These are phyloP conservation scores for Monosiga brevicollis DNA, from an alignment of 78 protist species.

Conservation along the genomic window DNA sequence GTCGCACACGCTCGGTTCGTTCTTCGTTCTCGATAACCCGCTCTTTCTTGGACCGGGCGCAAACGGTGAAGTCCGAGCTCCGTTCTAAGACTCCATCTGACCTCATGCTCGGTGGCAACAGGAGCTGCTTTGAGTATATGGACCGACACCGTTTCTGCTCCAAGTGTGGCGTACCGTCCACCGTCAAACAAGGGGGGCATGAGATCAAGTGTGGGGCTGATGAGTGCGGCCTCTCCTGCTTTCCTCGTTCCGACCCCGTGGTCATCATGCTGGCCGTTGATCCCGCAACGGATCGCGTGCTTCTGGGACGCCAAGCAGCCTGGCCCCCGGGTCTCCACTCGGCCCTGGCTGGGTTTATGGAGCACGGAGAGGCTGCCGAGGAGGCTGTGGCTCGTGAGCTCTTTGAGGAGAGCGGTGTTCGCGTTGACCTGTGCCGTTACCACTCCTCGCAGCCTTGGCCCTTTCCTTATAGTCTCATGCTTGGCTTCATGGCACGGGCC, in stretches of 20 bases:
- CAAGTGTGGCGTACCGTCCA: neutral
- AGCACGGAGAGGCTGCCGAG: conserved; percentile 42
- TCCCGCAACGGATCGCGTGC: neutral
- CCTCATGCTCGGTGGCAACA: too few species aligned
- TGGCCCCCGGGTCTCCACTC: conserved; percentile 21
- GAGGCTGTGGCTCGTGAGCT: conserved; percentile 29
- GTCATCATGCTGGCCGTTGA: conserved; percentile 13
- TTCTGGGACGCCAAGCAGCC: conserved; percentile 18
- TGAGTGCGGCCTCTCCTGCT: neutral
- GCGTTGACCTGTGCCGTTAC: neutral
- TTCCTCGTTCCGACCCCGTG: conserved; percentile 27
- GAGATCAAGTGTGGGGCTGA: neutral
- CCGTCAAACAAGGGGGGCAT: neutral
- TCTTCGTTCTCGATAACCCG: too few species aligned
- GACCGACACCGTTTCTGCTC: neutral
- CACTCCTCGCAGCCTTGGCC: conserved; percentile 42
- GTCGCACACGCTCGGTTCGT: too few species aligned
- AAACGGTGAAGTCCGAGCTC: too few species aligned
- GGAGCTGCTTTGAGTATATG: neutral
- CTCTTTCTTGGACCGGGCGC: too few species aligned
- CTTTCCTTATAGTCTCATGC: conserved; percentile 38
- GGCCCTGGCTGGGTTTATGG: conserved; percentile 42
- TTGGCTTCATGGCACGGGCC: conserved; percentile 29
- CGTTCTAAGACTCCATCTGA: too few species aligned
- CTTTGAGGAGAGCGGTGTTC: conserved; percentile 22